Conservation (phyloP, 1,139 yeast genomes). For the Starmera stellimalicola region DNA sequence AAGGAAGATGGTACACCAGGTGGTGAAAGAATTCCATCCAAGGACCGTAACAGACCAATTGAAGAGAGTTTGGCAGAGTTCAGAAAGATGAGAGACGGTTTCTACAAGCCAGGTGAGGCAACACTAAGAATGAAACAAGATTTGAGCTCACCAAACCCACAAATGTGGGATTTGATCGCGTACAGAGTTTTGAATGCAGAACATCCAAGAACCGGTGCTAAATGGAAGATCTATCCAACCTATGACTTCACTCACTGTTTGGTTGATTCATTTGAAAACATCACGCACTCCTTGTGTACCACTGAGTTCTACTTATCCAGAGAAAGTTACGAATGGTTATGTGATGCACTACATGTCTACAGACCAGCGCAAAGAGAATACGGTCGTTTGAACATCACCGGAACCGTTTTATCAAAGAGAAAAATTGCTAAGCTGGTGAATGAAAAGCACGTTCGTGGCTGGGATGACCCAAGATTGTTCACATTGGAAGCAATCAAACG, state of each 20-base stretch:
- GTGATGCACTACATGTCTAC: conserved; percentile 90
- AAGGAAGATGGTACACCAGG: conserved; percentile 89
- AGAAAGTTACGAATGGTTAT: conserved; percentile 96
- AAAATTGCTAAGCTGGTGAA: conserved; percentile 89
- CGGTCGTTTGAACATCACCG: conserved; percentile 91
- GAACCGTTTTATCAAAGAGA: conserved; percentile 90
- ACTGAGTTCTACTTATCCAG: conserved; percentile 88
- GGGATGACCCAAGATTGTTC: conserved; percentile 97
- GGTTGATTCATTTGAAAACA: conserved; percentile 95
- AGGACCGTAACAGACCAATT: conserved; percentile 57
- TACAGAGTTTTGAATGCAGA: conserved; percentile 87
- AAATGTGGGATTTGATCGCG: conserved; percentile 99
- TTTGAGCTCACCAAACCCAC: conserved; percentile 85
- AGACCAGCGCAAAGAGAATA: conserved; percentile 98
- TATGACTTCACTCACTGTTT: conserved; percentile 98
- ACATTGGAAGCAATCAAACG: conserved; percentile 92
- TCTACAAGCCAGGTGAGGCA: conserved; percentile 83
- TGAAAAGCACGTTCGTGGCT: conserved; percentile 75
- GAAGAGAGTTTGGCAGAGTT: conserved; percentile 76
- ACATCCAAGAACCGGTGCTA: conserved; percentile 93
- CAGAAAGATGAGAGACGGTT: conserved; percentile 86
- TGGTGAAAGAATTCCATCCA: conserved; percentile 80
- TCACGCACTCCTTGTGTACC: conserved; percentile 91
- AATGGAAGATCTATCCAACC: conserved; percentile 97
- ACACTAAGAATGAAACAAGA: conserved; percentile 97